phyloP scores from a whole-genome alignment of 306 rosid genomes.

The Lagenaria siceraria region DNA sequence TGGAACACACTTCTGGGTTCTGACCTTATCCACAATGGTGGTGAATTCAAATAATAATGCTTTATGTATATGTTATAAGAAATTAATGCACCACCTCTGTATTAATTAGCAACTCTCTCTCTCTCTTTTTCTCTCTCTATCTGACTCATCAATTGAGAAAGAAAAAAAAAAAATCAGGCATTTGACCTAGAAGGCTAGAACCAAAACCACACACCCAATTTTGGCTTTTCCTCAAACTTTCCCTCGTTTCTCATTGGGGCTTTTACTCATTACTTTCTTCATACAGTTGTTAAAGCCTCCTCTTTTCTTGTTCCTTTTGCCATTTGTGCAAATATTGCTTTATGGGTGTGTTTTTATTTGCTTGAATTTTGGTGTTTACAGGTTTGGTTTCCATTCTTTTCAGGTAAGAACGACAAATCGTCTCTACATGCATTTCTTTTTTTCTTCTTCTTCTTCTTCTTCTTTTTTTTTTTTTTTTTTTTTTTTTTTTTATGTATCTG shows the following conservation, averaged over 20 bases:
- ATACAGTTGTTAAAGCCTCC: not conserved
- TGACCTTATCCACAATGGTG: constrained; percentile 1
- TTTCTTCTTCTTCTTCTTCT: too few relatives aligned
- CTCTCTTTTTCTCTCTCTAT: not conserved
- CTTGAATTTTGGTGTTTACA: constrained; percentile 1
- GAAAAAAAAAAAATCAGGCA: not conserved
- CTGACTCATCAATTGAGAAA: not conserved
- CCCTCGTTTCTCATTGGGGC: not conserved
- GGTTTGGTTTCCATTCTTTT: not conserved
- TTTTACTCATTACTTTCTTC: not conserved
- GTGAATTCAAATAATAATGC: not conserved
- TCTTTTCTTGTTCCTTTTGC: not conserved
- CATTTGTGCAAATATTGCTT: not conserved
- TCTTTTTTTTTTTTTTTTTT: too few relatives aligned
- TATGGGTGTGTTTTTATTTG: constrained; percentile 2
- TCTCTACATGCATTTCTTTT: constrained; percentile 1
- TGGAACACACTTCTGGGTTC: not conserved
- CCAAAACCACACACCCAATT: not conserved
- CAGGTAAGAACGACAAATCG: not conserved
- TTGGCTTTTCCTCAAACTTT: not conserved
- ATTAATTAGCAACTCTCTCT: not conserved
- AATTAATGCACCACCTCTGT: not conserved
- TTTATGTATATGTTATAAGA: not conserved
- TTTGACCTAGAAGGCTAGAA: constrained; percentile 1
- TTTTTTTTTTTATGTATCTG: not conserved